Evolutionary conservation across 257 asterid genomes (phyloP).

Genomic region (Solanum rostratum): DNA sequence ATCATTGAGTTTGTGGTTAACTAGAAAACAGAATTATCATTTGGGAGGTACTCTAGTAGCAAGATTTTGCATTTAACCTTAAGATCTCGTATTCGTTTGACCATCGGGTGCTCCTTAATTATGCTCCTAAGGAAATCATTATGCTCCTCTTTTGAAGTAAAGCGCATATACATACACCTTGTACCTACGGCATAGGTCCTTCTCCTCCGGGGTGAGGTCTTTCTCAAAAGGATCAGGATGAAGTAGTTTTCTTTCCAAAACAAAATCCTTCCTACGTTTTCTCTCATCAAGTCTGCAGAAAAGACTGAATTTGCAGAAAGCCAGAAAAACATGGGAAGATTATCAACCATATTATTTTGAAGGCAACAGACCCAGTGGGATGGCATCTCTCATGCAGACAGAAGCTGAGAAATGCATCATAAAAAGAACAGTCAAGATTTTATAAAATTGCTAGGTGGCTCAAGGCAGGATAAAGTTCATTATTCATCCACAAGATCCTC

Average conservation of each 20-base stretch:
- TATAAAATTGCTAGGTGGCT: neutral
- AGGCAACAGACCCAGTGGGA: too few species aligned
- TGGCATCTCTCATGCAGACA: too few species aligned
- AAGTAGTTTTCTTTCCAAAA: conserved; percentile 76
- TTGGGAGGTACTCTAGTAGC: neutral
- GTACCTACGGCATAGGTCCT: conserved; percentile 51
- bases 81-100: conserved; percentile 72
- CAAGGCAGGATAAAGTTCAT: neutral
- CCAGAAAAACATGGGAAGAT: neutral
- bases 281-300: conserved; percentile 87
- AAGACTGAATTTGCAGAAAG: neutral
- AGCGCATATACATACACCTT: conserved; percentile 86
- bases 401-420: too few species aligned
- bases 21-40: neutral
- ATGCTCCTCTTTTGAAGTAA: conserved; percentile 82
- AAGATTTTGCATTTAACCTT: conserved; percentile 34
- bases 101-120: conserved; percentile 69
- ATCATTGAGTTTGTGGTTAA: neutral
- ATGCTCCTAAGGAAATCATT: conserved; percentile 57
- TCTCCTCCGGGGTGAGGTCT: conserved; percentile 70
- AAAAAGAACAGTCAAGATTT: too few species aligned
- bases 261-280: conserved; percentile 81
- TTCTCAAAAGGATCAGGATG: conserved; percentile 65
- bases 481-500: neutral
- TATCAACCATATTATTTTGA: neutral